Percentiles rank a stretch among this genome's conserved stretches.
phyloP scores from a whole-genome alignment of 495 filamentous ascomycete genomes.

The Penicillium argentinense region DNA sequence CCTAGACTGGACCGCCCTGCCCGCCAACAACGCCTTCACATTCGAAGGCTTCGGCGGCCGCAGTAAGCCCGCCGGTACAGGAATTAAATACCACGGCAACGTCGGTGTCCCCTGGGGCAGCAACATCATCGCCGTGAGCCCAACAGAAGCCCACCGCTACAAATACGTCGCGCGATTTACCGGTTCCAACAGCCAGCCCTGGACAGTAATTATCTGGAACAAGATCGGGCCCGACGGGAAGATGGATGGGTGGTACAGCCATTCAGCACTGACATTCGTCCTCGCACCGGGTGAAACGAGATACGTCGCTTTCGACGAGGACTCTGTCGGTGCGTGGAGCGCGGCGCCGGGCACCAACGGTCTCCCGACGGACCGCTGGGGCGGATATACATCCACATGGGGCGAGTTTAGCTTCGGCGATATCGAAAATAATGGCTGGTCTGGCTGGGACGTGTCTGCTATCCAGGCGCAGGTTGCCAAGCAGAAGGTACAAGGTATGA shows the following conservation, averaged over 20 bases:
- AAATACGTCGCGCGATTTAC: constrained; percentile 50
- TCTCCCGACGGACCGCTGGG: constrained; percentile 33
- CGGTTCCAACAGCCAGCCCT: constrained; percentile 33
- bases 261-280: constrained; percentile 42
- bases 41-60: constrained; percentile 30
- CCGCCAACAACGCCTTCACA: constrained; percentile 21
- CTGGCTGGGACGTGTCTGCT: constrained; percentile 47
- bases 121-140: constrained; percentile 49
- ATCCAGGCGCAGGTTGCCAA: constrained; percentile 41
- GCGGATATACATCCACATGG: constrained; percentile 46
- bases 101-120: constrained; percentile 53
- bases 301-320: constrained; percentile 49
- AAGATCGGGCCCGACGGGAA: constrained; percentile 47
- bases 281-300: constrained; percentile 42
- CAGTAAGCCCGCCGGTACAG: constrained; percentile 24
- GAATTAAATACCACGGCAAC: constrained; percentile 45
- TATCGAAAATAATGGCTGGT: constrained; percentile 35
- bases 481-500: constrained; percentile 37
- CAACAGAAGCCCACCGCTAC: constrained; percentile 33
- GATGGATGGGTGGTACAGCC: constrained; percentile 46
- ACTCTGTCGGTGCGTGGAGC: constrained; percentile 44
- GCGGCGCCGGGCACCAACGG: constrained; percentile 33
- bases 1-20: constrained; percentile 29
- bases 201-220: constrained; percentile 55
- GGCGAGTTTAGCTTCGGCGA: constrained; percentile 46